Evolutionary conservation across 495 filamentous ascomycete genomes (phyloP).

Genomic region (Penicillium paradoxum): DNA sequence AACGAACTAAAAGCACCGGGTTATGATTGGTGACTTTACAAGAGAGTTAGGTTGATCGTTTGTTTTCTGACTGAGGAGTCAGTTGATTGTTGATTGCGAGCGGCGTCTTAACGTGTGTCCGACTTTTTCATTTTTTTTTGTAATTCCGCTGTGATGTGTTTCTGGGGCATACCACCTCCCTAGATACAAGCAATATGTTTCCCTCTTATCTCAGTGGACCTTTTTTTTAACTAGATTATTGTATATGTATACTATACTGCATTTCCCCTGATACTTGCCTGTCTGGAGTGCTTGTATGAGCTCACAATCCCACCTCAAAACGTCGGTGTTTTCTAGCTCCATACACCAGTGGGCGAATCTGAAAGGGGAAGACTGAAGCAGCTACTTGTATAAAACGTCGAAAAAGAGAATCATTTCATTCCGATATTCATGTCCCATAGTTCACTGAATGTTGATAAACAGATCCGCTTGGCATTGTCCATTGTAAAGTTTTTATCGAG

Average conservation of each 20-base stretch:
- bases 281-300: neutral
- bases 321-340: no score
- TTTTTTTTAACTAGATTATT: neutral
- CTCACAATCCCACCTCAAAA: neutral
- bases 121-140: slow-evolving; percentile 15
- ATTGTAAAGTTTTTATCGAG: slow-evolving; percentile 13
- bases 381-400: neutral
- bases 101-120: slow-evolving; percentile 34
- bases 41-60: slow-evolving; percentile 26
- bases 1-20: slow-evolving; percentile 11
- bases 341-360: no score
- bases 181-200: slow-evolving; percentile 10
- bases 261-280: neutral
- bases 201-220: neutral
- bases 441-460: neutral
- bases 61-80: slow-evolving; percentile 19
- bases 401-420: neutral
- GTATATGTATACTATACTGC: slow-evolving; percentile 1
- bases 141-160: slow-evolving; percentile 4
- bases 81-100: slow-evolving; percentile 26
- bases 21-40: slow-evolving; percentile 18
- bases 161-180: slow-evolving; percentile 3
- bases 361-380: no score
- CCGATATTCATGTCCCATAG: neutral
- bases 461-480: slow-evolving; percentile 16